These are phyloP conservation scores for Epichloe gansuensis DNA, from an alignment of 2,329 filamentous ascomycete genomes.

Conservation along the genomic window DNA sequence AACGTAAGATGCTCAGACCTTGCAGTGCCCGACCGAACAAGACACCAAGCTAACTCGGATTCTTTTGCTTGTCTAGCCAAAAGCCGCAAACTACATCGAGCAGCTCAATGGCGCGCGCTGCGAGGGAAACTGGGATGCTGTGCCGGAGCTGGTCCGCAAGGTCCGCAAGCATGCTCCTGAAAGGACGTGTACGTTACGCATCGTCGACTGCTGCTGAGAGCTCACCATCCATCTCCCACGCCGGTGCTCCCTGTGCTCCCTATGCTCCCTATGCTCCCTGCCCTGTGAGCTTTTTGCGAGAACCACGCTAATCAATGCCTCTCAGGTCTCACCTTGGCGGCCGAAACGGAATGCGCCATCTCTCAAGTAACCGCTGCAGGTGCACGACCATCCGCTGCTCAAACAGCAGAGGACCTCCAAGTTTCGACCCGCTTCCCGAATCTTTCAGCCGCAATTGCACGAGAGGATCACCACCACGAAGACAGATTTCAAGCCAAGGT, in stretches of 20 bases:
- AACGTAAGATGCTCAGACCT: slow-evolving; percentile 18
- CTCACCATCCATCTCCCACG: neutral
- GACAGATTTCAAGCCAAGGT: slow-evolving; percentile 68
- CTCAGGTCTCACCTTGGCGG: slow-evolving; percentile 55
- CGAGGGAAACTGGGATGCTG: slow-evolving; percentile 71
- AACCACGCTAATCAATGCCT: neutral
- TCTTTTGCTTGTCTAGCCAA: slow-evolving; percentile 35
- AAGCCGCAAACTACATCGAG: slow-evolving; percentile 70
- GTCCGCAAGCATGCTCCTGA: slow-evolving; percentile 86
- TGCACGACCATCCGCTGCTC: slow-evolving; percentile 28
- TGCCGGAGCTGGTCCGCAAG: slow-evolving; percentile 85
- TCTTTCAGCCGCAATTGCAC: slow-evolving; percentile 44
- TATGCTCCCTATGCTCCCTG: neutral
- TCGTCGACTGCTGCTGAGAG: neutral
- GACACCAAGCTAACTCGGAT: slow-evolving; percentile 6
- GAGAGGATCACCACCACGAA: slow-evolving; percentile 38
- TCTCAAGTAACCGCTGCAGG: slow-evolving; percentile 35
- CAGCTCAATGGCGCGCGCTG: slow-evolving; percentile 78
- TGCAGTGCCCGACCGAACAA: neutral
- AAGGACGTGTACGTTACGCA: slow-evolving; percentile 55
- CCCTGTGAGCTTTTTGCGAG: neutral
- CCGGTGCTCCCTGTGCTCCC: neutral
- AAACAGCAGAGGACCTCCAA: slow-evolving; percentile 31
- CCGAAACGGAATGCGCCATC: slow-evolving; percentile 55
- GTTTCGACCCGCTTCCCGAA: slow-evolving; percentile 32